A percentile compares a stretch with the other conserved stretches of the same genome.
These are phyloP conservation scores for Phytopythium montanum DNA, from an alignment of 352 stramenopile species.

Conservation along the genomic window DNA sequence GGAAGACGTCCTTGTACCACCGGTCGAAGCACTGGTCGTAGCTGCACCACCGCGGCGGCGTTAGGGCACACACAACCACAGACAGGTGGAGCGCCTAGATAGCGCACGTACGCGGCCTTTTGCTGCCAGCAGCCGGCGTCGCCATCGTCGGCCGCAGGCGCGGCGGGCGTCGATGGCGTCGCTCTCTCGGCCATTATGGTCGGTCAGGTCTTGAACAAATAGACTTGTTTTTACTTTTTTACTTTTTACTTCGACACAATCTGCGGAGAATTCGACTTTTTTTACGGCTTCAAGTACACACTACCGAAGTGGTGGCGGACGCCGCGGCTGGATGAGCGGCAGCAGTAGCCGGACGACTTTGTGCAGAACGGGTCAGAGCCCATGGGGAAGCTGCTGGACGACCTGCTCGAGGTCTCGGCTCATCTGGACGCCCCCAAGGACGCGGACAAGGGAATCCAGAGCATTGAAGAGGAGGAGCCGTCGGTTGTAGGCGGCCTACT, in stretches of 20 bases:
- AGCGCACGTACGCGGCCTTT: constrained; percentile 45
- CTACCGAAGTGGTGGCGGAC: constrained; percentile 43
- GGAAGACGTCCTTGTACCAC: constrained; percentile 85
- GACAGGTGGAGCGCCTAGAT: neutral
- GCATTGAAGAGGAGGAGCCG: no score
- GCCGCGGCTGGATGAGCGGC: constrained; percentile 46
- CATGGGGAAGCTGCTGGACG: constrained; percentile 41
- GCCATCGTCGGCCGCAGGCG: constrained; percentile 14
- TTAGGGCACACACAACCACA: neutral
- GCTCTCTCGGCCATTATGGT: constrained; percentile 16
- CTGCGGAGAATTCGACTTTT: neutral
- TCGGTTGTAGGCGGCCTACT: neutral
- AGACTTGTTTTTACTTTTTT: no score
- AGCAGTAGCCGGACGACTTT: constrained; percentile 64
- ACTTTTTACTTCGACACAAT: neutral
- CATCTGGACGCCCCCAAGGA: constrained; percentile 15
- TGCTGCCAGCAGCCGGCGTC: constrained; percentile 65
- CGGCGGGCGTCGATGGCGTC: neutral
- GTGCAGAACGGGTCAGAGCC: constrained; percentile 33
- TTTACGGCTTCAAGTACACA: constrained; percentile 46
- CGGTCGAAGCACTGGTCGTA: constrained; percentile 87
- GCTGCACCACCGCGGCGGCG: constrained; percentile 12
- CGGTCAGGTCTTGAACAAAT: neutral
- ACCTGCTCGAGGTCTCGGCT: constrained; percentile 51
- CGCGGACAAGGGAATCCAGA: no score